Conservation (phyloP, 2,329 filamentous ascomycete genomes). For the Pezizomycotina sp. region DNA sequence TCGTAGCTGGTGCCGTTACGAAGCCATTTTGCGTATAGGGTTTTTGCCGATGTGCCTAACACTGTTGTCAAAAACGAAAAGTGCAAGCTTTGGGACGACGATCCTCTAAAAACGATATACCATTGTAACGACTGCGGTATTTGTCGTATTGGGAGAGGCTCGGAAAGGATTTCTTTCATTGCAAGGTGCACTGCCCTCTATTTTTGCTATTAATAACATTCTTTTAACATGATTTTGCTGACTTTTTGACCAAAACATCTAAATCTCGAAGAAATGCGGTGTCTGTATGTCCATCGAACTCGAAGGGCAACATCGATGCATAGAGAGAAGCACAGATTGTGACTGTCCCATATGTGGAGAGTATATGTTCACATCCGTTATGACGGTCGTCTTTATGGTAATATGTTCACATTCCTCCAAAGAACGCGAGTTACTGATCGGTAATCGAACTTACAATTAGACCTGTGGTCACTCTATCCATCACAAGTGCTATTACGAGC, state of each 20-base stretch:
- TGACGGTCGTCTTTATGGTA: conserved; percentile 73
- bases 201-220: background rate
- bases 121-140: conserved; percentile 95
- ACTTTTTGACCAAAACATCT: conserved; percentile 14
- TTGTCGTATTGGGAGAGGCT: conserved; percentile 71
- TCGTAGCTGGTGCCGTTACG: background rate
- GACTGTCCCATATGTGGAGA: conserved; percentile 95
- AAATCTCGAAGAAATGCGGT: conserved; percentile 52
- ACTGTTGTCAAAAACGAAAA: conserved; percentile 5
- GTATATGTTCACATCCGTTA: conserved; percentile 85
- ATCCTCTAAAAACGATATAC: conserved; percentile 78
- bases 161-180: conserved; percentile 96
- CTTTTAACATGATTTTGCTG: conserved; percentile 20
- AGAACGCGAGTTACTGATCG: background rate
- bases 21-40: background rate
- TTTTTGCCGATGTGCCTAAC: background rate
- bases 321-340: conserved; percentile 84
- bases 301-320: conserved; percentile 73
- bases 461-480: conserved; percentile 93
- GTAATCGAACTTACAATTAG: conserved; percentile 8
- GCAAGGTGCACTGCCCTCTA: conserved; percentile 49
- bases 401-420: background rate
- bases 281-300: conserved; percentile 86
- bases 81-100: conserved; percentile 95
- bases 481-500: conserved; percentile 68